phyloP scores from a whole-genome alignment of 2,329 filamentous ascomycete species.

The Orbilia quercus region DNA sequence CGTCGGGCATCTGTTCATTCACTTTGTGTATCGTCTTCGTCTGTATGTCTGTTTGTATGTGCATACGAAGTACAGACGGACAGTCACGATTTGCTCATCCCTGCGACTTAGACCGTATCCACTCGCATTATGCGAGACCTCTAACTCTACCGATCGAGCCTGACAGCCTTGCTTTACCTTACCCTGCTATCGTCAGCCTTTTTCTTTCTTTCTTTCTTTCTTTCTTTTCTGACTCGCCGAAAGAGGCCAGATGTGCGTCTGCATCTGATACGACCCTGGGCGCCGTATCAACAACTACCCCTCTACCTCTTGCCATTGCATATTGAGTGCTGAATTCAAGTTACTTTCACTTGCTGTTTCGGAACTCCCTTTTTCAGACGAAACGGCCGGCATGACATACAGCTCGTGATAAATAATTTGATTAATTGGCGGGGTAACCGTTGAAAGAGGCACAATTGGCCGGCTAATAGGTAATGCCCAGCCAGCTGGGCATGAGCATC shows the following conservation, averaged over 20 bases:
- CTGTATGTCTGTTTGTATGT: neutral
- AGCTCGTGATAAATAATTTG: neutral
- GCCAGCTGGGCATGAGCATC: slow-evolving; percentile 23
- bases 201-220: too few species aligned
- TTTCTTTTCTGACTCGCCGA: slow-evolving; percentile 40
- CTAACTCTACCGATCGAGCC: slow-evolving; percentile 25
- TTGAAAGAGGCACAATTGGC: slow-evolving; percentile 27
- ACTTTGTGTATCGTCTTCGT: neutral
- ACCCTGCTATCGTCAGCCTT: slow-evolving; percentile 37
- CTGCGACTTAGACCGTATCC: slow-evolving; percentile 24
- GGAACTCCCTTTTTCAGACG: neutral
- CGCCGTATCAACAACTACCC: too few species aligned
- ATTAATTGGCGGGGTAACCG: slow-evolving; percentile 33
- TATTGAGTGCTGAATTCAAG: neutral
- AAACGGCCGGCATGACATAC: too few species aligned
- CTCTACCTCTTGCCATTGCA: too few species aligned
- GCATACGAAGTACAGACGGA: neutral
- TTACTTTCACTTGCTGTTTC: too few species aligned
- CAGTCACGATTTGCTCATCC: neutral
- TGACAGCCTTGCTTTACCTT: neutral
- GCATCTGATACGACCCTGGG: slow-evolving; percentile 8
- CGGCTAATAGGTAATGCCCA: slow-evolving; percentile 24
- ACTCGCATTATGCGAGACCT: slow-evolving; percentile 26
- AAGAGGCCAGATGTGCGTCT: slow-evolving; percentile 15
- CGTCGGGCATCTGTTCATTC: slow-evolving; percentile 19